Base-by-base conservation (phyloP, 176 grass and related monocot genomes). In the Pontederia paniculata region DNA sequence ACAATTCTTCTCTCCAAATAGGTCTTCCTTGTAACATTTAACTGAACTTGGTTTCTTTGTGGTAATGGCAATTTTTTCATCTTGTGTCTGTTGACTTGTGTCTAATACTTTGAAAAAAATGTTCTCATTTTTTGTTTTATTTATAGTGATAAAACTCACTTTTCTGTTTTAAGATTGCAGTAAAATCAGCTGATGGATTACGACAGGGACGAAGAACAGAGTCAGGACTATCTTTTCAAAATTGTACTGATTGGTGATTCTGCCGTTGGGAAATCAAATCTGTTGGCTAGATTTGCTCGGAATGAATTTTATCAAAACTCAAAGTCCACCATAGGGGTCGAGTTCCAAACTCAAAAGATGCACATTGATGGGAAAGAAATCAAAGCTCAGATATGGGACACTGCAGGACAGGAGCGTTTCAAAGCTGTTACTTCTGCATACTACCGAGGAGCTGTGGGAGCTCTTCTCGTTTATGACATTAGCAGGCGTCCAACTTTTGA, bases 221-320 rank as follows among this genome's bases (percentile, higher is more conserved):
- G 54, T 25, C 23, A 57, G 21, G 54, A 41, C 9, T 57, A 57
- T 25, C 54, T 41, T 28, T 37, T 57, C 16, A 57, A 57, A 25
- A 57, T 57, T 57, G 54, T 57, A 25, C 20, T 57, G 21, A 57
- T 57, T 41, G 54, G 54, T 57, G 54, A 57, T 28, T 22, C 54
- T 57, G 54, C 54, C 16, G 23, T 57, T 57, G 54, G 54, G 13
- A 57, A 57, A 57, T 57, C 54, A 37, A 57, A 57, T 28, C 28
- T 57, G 23, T 22, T 37, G 8, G 54, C 22, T 6, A 37, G 54
- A 57, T 57, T 23, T 37, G 12, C 54, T 9, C 22, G 12, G 21
- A 57, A 57, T 37, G 54, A 57, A 57, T 41, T 57, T 23, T 37
- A 41, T 21, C 54, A 3, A 16, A 57, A 57, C 22, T 57, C 23